Conservation (phyloP, 2,329 filamentous ascomycete genomes). For the Parascedosporium putredinis region DNA sequence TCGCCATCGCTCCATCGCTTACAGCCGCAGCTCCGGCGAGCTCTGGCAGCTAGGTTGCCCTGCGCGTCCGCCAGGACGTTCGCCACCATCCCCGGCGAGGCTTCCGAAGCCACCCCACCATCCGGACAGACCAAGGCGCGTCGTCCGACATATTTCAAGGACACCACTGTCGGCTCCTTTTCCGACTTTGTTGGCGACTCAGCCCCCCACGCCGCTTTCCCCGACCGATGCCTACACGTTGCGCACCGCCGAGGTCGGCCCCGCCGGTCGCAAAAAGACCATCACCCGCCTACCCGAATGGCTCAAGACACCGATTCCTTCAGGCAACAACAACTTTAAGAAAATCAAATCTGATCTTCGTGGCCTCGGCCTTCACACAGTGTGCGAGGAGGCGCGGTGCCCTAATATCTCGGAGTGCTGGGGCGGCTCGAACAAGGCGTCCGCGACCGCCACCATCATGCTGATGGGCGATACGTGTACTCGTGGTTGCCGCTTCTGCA, state of each 20-base stretch:
- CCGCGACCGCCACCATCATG: conserved; percentile 97
- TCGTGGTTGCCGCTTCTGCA: conserved; percentile 91
- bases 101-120: conserved; percentile 13
- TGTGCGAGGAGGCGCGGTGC: conserved; percentile 94
- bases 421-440: conserved; percentile 80
- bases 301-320: conserved; percentile 93
- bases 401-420: conserved; percentile 98
- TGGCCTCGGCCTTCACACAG: conserved; percentile 82
- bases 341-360: conserved; percentile 90
- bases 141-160: conserved; percentile 48
- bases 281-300: conserved; percentile 75
- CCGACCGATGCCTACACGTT: conserved; percentile 47
- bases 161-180: conserved; percentile 45
- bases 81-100: conserved; percentile 33
- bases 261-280: conserved; percentile 50
- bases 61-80: conserved; percentile 26
- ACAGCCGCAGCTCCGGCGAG: conserved; percentile 31
- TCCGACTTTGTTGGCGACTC: conserved; percentile 43
- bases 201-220: conserved; percentile 32
- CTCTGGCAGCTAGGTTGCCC: conserved; percentile 20
- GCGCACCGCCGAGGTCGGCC: conserved; percentile 54
- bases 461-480: conserved; percentile 98
- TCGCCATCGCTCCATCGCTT: conserved; percentile 28
- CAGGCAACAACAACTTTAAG: conserved; percentile 72
- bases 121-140: conserved; percentile 22